These are phyloP conservation scores for Simplicillium aogashimaense DNA, from an alignment of 2,329 filamentous ascomycete species.

Conservation along the genomic window DNA sequence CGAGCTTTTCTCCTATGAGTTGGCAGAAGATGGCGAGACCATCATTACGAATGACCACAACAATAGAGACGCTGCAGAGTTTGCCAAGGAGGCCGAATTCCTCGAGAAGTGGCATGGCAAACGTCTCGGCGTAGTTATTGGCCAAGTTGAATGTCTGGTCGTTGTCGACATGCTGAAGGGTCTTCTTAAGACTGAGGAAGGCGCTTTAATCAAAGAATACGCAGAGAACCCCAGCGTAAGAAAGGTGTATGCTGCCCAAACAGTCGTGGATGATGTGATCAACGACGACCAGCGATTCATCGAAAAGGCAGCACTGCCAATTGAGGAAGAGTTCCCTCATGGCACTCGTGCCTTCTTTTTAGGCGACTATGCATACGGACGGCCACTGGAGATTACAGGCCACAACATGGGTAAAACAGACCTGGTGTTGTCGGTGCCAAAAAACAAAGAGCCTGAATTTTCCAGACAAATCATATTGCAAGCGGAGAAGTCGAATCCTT, in stretches of 20 bases:
- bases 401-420: constrained; percentile 69
- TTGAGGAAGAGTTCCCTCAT: constrained; percentile 84
- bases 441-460: constrained; percentile 71
- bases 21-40: constrained; percentile 55
- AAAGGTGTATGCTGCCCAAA: constrained; percentile 82
- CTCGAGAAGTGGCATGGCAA: constrained; percentile 88
- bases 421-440: constrained; percentile 64
- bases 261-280: constrained; percentile 79
- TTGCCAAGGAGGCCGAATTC: constrained; percentile 70
- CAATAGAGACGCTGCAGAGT: constrained; percentile 69
- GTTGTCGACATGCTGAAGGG: constrained; percentile 93
- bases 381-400: constrained; percentile 72
- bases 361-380: constrained; percentile 85
- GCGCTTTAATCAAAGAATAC: constrained; percentile 88
- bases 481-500: constrained; percentile 62
- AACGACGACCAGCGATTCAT: constrained; percentile 91
- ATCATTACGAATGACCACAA: constrained; percentile 62
- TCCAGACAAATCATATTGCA: constrained; percentile 61
- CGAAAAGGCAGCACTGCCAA: constrained; percentile 75
- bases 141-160: constrained; percentile 77
- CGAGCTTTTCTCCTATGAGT: constrained; percentile 80
- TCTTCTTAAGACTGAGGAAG: constrained; percentile 79
- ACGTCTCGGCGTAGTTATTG: constrained; percentile 78
- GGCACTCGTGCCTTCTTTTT: constrained; percentile 84
- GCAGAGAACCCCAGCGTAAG: constrained; percentile 77